Percentiles rank a stretch among this genome's conserved stretches.
Conservation (phyloP, 352 stramenopile genomes). For the Pythium monospermum region DNA sequence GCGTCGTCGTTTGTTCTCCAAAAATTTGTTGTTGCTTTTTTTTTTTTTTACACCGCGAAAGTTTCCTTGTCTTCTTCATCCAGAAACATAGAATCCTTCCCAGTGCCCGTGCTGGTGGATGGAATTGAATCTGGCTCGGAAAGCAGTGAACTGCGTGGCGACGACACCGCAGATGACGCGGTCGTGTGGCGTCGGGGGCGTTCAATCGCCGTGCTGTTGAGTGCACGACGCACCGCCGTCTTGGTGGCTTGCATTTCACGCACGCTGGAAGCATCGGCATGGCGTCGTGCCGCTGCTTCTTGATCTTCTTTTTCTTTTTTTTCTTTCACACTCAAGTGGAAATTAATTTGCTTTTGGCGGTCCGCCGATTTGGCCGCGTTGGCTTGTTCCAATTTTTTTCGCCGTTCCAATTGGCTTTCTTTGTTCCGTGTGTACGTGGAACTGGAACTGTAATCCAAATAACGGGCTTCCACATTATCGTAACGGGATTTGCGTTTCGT, state of each 20-base stretch:
- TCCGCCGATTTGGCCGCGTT: constrained; percentile 57
- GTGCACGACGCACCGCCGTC: constrained; percentile 11
- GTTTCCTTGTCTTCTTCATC: not conserved
- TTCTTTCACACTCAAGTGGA: constrained; percentile 41
- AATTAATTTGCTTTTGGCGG: constrained; percentile 44
- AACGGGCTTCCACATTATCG: constrained; percentile 45
- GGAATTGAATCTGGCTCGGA: constrained; percentile 17
- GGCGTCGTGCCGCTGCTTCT: constrained; percentile 47
- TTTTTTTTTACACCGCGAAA: not conserved
- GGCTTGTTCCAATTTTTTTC: constrained; percentile 56
- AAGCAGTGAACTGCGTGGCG: constrained; percentile 14
- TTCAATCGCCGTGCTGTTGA: constrained; percentile 9
- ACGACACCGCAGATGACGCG: constrained; percentile 13
- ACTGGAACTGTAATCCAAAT: constrained; percentile 55
- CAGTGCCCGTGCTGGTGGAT: not conserved
- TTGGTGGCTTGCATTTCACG: constrained; percentile 4
- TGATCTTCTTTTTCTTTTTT: constrained; percentile 32
- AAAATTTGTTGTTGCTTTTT: not conserved
- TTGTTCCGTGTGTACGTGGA: constrained; percentile 40
- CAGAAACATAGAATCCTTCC: constrained; percentile 4
- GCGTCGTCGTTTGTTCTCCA: not conserved
- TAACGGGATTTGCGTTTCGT: constrained; percentile 35
- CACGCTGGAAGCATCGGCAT: constrained; percentile 37
- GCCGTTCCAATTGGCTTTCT: constrained; percentile 54
- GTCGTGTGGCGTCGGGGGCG: not conserved